Evolutionary conservation across 2,329 filamentous ascomycete species (phyloP), one percentile per base, ranked within the genome.

Genomic region (Gaeumannomyces sp.): DNA sequence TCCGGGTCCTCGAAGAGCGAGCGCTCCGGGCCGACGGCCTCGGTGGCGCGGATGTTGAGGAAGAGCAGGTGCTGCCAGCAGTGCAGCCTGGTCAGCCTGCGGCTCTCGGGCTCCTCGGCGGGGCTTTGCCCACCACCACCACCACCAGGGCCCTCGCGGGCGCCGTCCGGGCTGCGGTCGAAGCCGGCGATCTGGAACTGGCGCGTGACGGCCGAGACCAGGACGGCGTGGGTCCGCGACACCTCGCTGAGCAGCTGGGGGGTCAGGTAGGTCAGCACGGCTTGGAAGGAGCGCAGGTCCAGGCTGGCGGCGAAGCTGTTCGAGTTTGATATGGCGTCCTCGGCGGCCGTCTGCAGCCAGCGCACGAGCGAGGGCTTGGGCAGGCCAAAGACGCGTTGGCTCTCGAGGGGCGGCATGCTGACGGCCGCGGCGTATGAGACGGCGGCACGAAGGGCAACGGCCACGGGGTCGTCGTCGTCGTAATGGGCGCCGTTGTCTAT

Each of bases 351-450:
- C 59, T 60, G 59, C 1, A 60, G 28, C 59, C 59, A 14, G 28
- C 59, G 59, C 28, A 60, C 59, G 16, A 60, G 59, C 28, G 59
- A n/a, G 59, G 59, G 22, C 59, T 60, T 60, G 28, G 59, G 31
- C 16, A 60, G 29, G 29, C 59, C 59, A n/a, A 60, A 60, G 28
- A 60, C 19, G 29, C 59, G 59, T 14, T 60, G 59, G 59, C 29
- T 60, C 29, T 60, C 59, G 11, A 60, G 59, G 4, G 31, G 59
- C 28, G 59, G 59, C 29, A 60, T 31, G 59, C 59, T 60, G 59
- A 28, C 31, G 10, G 59, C 59, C 3, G 59, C 59, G 14, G 59
- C 59, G 19, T 60, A 60, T 16, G 59, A 60, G 2, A 60, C 59
- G 28, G 59, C 59, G 14, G n/a, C 31, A 14, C 59, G 59, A 16